Evolutionary conservation across 2,329 filamentous ascomycete genomes (phyloP), one percentile per base, ranked within the genome.

Genomic region (Curvularia hawaiiensis): DNA sequence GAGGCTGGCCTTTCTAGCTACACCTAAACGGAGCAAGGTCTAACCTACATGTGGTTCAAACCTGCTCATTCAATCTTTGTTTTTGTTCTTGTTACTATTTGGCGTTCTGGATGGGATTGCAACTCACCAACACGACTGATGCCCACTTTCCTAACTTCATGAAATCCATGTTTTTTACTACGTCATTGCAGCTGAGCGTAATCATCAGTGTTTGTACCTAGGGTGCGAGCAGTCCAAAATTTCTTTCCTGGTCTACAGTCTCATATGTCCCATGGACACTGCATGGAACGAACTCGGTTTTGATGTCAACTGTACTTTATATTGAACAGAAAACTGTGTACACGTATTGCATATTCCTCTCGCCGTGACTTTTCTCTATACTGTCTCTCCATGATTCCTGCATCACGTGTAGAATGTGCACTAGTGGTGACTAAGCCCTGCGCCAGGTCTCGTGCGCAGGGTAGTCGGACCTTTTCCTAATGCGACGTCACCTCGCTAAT

Each of bases 1-100:
- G 10, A 66, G 76, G 52, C 68, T 78, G 47, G 72, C 70, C 38
- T 72, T 76, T 52, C 64, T 78, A 12, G 72, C 76, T 22, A 77
- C 73, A 12, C 76, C 76, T 3, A 78, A 76, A 69, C 72, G 73
- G 33, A 63, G 49, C 59, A 74, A 69, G 52, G 64, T 63, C 49
- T 75, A 41, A 64, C 28, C 18, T 28, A 26, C 40, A 28, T 11
- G 14, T 41, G 22, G 30, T 5, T 35, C 20, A 40, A 35, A 45
- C 4, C 20, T 39, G 16, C 54, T 40, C 50, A 33, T 24, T 33
- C 30, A 33, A 28, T 46, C 12, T 24, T 30, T 28, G 28, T 30
- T 30, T 33, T 22, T 43, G 28, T 30, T 41, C 22, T 22, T 43
- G 24, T 52, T 48, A 18, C 22, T 50, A 46, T 22, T 54, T 56